Conservation (phyloP, 192 early-diverging fungal species). For the Backusella liffmaniae region DNA sequence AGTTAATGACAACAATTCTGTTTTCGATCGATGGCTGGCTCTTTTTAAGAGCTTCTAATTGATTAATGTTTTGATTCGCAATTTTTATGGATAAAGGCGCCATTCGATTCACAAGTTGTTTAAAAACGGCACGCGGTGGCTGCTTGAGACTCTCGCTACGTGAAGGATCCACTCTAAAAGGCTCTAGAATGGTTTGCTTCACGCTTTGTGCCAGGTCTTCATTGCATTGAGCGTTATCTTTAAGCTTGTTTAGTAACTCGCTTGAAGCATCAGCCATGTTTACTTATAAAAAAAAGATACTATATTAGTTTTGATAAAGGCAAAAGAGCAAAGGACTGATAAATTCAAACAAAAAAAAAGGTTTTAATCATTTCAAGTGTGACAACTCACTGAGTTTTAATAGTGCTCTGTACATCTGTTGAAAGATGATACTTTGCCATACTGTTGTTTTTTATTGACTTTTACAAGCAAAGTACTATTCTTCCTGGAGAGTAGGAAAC, state of each 20-base stretch:
- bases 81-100: constrained; percentile 27
- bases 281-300: background rate
- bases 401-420: too few relatives aligned
- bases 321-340: background rate
- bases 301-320: background rate
- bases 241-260: background rate
- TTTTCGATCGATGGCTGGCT: background rate
- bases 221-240: constrained; percentile 10
- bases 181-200: constrained; percentile 4
- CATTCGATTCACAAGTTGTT: background rate
- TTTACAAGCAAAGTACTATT: too few relatives aligned
- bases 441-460: too few relatives aligned
- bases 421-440: too few relatives aligned
- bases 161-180: constrained; percentile 8
- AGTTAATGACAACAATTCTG: constrained; percentile 11
- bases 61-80: constrained; percentile 30
- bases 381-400: background rate
- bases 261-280: constrained; percentile 1
- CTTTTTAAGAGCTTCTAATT: constrained; percentile 10
- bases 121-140: constrained; percentile 5
- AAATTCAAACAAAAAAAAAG: background rate
- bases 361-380: background rate
- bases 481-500: too few relatives aligned
- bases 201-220: constrained; percentile 1
- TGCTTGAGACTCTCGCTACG: background rate